These are phyloP conservation scores for Cladosporium sp. DNA, from an alignment of 2,329 filamentous ascomycete genomes.

Conservation along the genomic window DNA sequence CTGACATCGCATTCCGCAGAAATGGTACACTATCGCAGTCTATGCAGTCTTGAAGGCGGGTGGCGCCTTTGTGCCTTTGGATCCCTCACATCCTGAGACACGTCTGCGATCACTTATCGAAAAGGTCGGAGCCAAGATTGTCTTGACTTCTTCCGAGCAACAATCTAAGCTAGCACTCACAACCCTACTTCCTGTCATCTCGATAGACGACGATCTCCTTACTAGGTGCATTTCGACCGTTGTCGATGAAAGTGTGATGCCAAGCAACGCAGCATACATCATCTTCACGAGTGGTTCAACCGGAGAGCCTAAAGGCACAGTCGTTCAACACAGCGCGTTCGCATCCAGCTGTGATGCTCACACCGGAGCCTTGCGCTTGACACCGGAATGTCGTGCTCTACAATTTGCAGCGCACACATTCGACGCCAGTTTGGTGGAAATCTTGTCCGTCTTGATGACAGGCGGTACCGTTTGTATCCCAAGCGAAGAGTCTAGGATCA, in stretches of 20 bases:
- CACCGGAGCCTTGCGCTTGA: neutral
- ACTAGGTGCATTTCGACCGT: neutral
- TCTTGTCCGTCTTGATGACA: conserved; percentile 12
- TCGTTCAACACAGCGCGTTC: conserved; percentile 42
- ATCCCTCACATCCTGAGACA: conserved; percentile 11
- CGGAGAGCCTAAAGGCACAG: conserved; percentile 73
- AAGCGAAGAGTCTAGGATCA: conserved; percentile 16
- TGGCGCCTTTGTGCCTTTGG: conserved; percentile 24
- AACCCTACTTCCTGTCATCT: neutral
- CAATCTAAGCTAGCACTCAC: conserved; percentile 8
- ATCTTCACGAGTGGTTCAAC: conserved; percentile 84
- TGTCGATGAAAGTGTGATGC: neutral
- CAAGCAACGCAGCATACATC: conserved; percentile 50
- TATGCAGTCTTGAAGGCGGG: conserved; percentile 33
- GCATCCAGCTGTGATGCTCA: conserved; percentile 3
- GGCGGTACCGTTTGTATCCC: conserved; percentile 23
- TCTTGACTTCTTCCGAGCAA: conserved; percentile 6
- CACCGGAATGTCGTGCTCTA: conserved; percentile 3
- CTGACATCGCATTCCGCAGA: neutral
- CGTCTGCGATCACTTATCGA: conserved; percentile 7
- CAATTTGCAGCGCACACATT: conserved; percentile 17
- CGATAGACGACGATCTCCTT: conserved; percentile 8
- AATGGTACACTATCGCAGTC: conserved; percentile 10
- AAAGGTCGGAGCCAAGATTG: conserved; percentile 7
- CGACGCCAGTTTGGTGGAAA: conserved; percentile 14